phyloP scores from a whole-genome alignment of 768 basidiomycete genomes.

The Lanmaoa pseudosensibilis region DNA sequence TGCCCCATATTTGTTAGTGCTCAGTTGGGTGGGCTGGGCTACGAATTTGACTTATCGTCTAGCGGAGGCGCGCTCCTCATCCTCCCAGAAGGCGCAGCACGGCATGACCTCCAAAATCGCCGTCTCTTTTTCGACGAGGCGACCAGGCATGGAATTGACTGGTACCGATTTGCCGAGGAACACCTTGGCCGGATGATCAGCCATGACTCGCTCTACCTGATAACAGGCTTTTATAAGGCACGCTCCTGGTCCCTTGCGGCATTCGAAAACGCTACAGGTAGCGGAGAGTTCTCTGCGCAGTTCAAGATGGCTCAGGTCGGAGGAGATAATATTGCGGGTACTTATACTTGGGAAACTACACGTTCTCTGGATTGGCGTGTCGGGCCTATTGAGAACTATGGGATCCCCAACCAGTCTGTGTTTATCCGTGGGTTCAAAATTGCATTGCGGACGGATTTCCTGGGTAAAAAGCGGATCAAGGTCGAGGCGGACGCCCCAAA shows the following conservation, averaged over 20 bases:
- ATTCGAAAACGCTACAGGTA: background rate
- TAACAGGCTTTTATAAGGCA: conserved; percentile 17
- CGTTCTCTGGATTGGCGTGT: conserved; percentile 9
- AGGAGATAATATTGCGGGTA: background rate
- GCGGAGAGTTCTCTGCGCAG: background rate
- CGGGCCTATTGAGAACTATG: conserved; percentile 2
- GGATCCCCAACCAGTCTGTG: conserved; percentile 21
- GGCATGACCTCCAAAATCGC: conserved; percentile 23
- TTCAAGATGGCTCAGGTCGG: conserved; percentile 11
- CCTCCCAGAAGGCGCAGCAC: conserved; percentile 33
- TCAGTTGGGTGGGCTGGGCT: background rate
- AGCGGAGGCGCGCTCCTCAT: conserved; percentile 32
- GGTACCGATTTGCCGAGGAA: conserved; percentile 29
- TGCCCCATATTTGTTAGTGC: background rate
- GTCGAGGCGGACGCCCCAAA: conserved; percentile 1
- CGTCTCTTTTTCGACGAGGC: conserved; percentile 21
- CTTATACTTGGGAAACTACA: conserved; percentile 13
- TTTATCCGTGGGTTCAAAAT: conserved; percentile 31
- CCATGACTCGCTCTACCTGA: conserved; percentile 23
- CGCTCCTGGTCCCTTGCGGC: conserved; percentile 31
- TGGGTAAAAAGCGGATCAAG: background rate
- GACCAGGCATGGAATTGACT: conserved; percentile 15
- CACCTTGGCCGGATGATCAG: conserved; percentile 11
- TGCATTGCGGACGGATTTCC: conserved; percentile 1
- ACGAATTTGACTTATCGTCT: conserved; percentile 13